These are phyloP conservation scores for Brassica incana DNA, from an alignment of 345 rosid genomes.

Conservation along the genomic window DNA sequence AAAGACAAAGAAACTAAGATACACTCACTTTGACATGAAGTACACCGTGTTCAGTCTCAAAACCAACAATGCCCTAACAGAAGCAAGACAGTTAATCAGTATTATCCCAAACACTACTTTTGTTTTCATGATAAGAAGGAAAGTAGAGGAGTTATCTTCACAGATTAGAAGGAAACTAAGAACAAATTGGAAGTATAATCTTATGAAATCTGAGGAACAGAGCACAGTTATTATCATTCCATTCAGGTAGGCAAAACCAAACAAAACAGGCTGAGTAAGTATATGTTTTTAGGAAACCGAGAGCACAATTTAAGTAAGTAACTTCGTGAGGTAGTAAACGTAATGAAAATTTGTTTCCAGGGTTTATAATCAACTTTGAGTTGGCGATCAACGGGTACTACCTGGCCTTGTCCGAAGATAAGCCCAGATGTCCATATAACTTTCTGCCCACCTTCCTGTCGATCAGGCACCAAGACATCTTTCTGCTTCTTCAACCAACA, in stretches of 20 bases:
- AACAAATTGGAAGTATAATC: no score
- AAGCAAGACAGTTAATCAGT: constrained; percentile 22
- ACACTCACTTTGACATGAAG: constrained; percentile 81
- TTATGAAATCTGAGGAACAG: no score
- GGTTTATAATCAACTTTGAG: no score
- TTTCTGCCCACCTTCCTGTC: constrained; percentile 53
- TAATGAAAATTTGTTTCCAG: no score
- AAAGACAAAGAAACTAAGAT: not conserved
- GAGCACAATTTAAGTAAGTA: no score
- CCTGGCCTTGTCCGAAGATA: constrained; percentile 94
- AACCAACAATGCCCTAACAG: constrained; percentile 74
- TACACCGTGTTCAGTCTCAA: constrained; percentile 78
- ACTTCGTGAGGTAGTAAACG: no score
- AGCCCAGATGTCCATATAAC: constrained; percentile 94
- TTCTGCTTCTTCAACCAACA: constrained; percentile 99
- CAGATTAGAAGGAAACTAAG: no score
- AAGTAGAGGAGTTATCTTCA: not conserved
- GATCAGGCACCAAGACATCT: constrained; percentile 67
- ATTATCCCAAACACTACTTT: not conserved
- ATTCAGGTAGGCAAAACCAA: no score
- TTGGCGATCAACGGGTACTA: constrained; percentile 11
- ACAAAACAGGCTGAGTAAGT: no score
- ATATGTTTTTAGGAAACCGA: no score
- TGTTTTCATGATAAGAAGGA: not conserved
- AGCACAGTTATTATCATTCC: no score